A percentile compares a stretch with the other conserved stretches of the same genome.
These are phyloP conservation scores for Eutypa lata DNA, from an alignment of 2,329 filamentous ascomycete species.

Conservation along the genomic window DNA sequence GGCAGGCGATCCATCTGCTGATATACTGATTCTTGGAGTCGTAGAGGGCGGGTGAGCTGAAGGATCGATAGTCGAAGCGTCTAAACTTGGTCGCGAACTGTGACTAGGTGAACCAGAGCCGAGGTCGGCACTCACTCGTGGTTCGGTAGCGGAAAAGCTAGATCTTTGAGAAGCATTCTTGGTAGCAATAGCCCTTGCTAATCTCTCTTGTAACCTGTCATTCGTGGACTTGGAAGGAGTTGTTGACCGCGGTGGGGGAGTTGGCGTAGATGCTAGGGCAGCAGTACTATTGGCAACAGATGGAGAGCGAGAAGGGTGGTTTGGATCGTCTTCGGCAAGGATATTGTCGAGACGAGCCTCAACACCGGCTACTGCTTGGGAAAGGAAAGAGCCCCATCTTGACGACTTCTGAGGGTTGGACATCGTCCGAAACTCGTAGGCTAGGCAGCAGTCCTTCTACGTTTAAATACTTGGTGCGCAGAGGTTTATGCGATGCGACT, in stretches of 20 bases:
- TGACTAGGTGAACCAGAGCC: constrained; percentile 32
- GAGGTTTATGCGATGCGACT: not conserved
- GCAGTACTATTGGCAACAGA: not conserved
- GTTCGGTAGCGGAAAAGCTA: constrained; percentile 43
- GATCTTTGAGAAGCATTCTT: constrained; percentile 54
- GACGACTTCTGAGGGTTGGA: constrained; percentile 48
- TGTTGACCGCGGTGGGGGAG: constrained; percentile 17
- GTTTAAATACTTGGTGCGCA: constrained; percentile 7
- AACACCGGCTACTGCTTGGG: constrained; percentile 88
- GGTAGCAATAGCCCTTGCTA: constrained; percentile 82
- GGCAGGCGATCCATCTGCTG: constrained; percentile 13
- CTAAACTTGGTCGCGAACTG: constrained; percentile 41
- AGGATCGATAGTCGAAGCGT: constrained; percentile 22
- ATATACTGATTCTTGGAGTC: constrained; percentile 15
- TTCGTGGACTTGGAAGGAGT: constrained; percentile 64
- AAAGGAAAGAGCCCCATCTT: constrained; percentile 79
- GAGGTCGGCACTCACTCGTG: constrained; percentile 23
- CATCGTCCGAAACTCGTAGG: constrained; percentile 31
- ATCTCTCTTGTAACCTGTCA: constrained; percentile 81
- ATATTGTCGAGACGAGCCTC: constrained; percentile 92
- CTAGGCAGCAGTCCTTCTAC: not conserved
- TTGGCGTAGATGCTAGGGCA: constrained; percentile 19
- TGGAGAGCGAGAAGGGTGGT: not conserved
- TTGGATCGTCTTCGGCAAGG: constrained; percentile 64
- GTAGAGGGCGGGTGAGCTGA: constrained; percentile 5